A percentile compares a stretch with the other conserved stretches of the same genome.
These are phyloP conservation scores for Asclepias syriaca DNA, from an alignment of 257 asterid species.

Conservation along the genomic window DNA sequence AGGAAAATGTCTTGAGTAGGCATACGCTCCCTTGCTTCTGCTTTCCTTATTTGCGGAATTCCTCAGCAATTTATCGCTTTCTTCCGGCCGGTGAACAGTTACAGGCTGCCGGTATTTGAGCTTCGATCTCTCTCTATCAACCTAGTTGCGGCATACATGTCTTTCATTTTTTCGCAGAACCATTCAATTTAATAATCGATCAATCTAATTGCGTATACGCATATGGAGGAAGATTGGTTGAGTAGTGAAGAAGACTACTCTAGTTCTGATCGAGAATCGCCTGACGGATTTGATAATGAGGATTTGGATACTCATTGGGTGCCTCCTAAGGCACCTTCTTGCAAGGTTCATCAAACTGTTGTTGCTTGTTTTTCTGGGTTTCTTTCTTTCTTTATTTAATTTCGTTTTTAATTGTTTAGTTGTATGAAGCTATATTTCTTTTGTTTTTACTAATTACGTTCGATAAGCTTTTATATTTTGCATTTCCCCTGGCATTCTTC, in stretches of 20 bases:
- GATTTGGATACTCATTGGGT: conserved; percentile 44
- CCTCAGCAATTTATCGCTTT: conserved; percentile 9
- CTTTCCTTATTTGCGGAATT: not conserved
- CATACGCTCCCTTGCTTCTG: not conserved
- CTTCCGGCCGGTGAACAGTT: not conserved
- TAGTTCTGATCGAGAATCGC: conserved; percentile 55
- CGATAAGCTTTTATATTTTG: not conserved
- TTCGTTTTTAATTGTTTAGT: not conserved
- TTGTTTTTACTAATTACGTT: not conserved
- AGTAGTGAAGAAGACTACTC: conserved; percentile 52
- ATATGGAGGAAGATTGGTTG: conserved; percentile 44
- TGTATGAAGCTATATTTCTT: not conserved
- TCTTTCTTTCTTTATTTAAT: not conserved
- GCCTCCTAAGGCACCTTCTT: conserved; percentile 45
- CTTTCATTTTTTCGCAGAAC: not conserved
- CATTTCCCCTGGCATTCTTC: not conserved
- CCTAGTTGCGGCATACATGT: not conserved
- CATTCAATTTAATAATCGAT: not conserved
- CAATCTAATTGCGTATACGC: not conserved
- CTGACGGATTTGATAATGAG: conserved; percentile 59
- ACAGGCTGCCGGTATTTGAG: conserved; percentile 12
- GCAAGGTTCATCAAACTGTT: conserved; percentile 42
- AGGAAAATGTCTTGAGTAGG: not conserved
- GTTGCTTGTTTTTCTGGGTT: conserved; percentile 8
- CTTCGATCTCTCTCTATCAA: conserved; percentile 6